Percentiles rank a stretch among this genome's conserved stretches.
Evolutionary conservation across 2,329 filamentous ascomycete genomes (phyloP).

Genomic region (Pseudogymnoascus sp.): DNA sequence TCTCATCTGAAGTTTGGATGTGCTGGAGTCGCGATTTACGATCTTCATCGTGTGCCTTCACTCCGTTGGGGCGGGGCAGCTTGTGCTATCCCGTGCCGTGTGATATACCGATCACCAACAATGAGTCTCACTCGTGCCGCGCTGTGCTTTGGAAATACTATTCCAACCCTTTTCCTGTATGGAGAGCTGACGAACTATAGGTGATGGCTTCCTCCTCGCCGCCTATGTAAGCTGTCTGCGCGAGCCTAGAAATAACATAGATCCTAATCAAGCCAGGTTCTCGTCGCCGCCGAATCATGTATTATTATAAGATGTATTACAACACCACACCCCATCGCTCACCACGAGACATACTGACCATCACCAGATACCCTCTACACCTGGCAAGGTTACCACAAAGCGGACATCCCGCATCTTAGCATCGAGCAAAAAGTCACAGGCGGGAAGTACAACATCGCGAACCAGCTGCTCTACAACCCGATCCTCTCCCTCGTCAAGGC

Average conservation of each 20-base stretch:
- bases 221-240: background rate
- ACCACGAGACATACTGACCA: background rate
- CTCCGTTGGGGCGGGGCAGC: background rate
- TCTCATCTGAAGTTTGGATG: conserved; percentile 25
- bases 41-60: background rate
- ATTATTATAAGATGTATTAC: background rate
- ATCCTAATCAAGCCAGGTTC: background rate
- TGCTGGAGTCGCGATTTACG: background rate
- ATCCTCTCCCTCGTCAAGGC: conserved; percentile 41
- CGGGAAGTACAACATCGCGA: conserved; percentile 24
- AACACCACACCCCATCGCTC: background rate
- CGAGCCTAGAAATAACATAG: background rate
- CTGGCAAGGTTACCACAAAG: conserved; percentile 18
- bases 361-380: conserved; percentile 17
- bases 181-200: background rate
- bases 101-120: background rate
- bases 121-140: background rate
- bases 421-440: conserved; percentile 3
- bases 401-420: conserved; percentile 14
- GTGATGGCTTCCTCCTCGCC: background rate
- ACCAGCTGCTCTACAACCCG: conserved; percentile 40
- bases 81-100: background rate
- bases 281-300: conserved; percentile 1
- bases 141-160: background rate
- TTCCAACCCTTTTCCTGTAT: background rate